A percentile compares a stretch with the other conserved stretches of the same genome.
These are phyloP conservation scores for Emmonsia crescens DNA, from an alignment of 2,329 filamentous ascomycete species.

Conservation along the genomic window DNA sequence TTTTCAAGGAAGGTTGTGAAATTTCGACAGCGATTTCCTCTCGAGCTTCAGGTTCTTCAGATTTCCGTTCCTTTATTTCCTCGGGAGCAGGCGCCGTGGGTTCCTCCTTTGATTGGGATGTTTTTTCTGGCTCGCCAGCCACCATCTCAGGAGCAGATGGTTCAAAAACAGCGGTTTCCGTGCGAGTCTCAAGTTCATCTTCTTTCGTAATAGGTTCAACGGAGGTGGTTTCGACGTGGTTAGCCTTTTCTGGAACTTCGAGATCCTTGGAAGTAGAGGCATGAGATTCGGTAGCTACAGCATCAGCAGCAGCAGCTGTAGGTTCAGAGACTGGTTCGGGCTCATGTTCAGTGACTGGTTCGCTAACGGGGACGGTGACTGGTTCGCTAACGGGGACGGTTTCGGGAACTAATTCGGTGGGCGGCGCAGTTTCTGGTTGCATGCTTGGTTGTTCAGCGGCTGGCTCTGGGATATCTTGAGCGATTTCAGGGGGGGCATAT, in stretches of 20 bases:
- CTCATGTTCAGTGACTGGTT: neutral
- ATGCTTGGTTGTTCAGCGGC: neutral
- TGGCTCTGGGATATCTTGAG: neutral
- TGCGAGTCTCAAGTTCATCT: neutral
- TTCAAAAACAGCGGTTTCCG: neutral
- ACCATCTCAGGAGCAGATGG: neutral
- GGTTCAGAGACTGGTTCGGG: neutral
- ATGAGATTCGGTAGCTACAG: neutral
- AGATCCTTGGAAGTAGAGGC: neutral
- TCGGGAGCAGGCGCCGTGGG: neutral
- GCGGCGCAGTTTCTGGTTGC: neutral
- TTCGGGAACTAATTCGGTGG: neutral
- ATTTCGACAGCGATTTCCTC: slow-evolving; percentile 2
- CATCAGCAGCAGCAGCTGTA: neutral
- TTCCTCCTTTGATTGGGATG: neutral
- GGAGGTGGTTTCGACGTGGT: slow-evolving; percentile 5
- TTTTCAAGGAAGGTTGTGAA: neutral
- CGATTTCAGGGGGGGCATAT: neutral
- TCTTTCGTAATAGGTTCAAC: slow-evolving; percentile 5
- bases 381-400: neutral
- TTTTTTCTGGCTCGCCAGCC: neutral
- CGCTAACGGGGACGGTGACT: neutral
- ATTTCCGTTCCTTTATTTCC: neutral
- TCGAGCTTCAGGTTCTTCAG: neutral
- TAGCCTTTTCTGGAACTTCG: slow-evolving; percentile 2